A percentile compares a stretch with the other conserved stretches of the same genome.
Conservation (phyloP, 2,329 filamentous ascomycete species). For the Metarhizium guizhouense region DNA sequence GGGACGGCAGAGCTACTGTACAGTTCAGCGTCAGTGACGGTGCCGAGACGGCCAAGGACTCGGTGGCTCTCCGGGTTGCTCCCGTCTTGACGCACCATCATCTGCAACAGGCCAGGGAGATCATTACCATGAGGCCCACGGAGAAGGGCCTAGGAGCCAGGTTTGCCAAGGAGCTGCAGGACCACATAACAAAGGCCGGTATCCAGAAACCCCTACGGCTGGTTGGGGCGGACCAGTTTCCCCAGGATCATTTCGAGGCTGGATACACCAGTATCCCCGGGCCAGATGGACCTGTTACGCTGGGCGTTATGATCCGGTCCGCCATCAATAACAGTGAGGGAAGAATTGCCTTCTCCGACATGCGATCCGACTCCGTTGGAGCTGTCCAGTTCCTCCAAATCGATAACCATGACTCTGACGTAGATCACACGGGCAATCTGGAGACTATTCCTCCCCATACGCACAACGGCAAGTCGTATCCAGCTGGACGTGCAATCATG, state of each 20-base stretch:
- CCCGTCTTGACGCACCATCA: slow-evolving; percentile 30
- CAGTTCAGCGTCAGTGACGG: slow-evolving; percentile 20
- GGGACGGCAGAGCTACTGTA: slow-evolving; percentile 19
- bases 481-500: slow-evolving; percentile 14
- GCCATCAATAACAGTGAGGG: slow-evolving; percentile 18
- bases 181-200: not conserved
- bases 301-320: slow-evolving; percentile 24
- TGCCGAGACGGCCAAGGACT: slow-evolving; percentile 11
- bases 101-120: slow-evolving; percentile 17
- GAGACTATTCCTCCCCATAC: slow-evolving; percentile 27
- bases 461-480: slow-evolving; percentile 12
- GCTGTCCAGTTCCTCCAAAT: slow-evolving; percentile 18
- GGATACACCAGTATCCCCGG: slow-evolving; percentile 30
- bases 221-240: slow-evolving; percentile 23
- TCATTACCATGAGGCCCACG: slow-evolving; percentile 15
- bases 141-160: slow-evolving; percentile 1
- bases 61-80: slow-evolving; percentile 24
- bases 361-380: slow-evolving; percentile 20
- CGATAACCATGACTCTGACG: slow-evolving; percentile 3
- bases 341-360: slow-evolving; percentile 21
- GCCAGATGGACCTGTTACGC: slow-evolving; percentile 19
- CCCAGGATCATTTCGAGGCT: slow-evolving; percentile 30
- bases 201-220: slow-evolving; percentile 12
- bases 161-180: not conserved
- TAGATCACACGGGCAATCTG: slow-evolving; percentile 22